Base-by-base conservation (phyloP, 306 rosid species). In the Cicer judaicum region DNA sequence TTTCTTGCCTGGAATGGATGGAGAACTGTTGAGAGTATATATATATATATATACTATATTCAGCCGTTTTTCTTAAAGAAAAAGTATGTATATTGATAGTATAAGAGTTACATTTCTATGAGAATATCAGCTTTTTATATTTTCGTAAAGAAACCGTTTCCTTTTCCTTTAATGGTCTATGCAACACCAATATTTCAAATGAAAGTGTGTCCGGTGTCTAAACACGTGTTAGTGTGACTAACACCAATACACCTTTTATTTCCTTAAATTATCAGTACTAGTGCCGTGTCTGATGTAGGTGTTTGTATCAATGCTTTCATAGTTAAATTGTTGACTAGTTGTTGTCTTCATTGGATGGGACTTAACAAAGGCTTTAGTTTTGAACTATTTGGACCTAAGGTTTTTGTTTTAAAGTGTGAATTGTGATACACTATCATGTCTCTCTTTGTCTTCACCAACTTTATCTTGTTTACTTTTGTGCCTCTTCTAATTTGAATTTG, bases 1-100 rank as follows among this genome's bases (percentile, higher is more conserved):
- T 43, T 47, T 86, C 56, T 81, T 81, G 83, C 79, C 87, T 79
- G 66, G 38, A 50, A 70, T 76, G 21, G 79, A 78, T 47, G 65
- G 64, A 57, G 83, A 85, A 77, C 61, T 78, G 85, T 85, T 78
- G 78, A 21, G 73, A 75, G 67, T 47, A 18, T 18, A 18, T 18
- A 18, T 18, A 18, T 18, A 18, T 78, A 40, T 66, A 74, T 71
- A 78, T 62, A 74, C 67, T 72, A 75, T 78, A 75, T 74, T 44
- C 10, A 29, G 24, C 0, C 10, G 8, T 52, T 52, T 52, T 53
- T 8, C 24, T 53, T 29, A 29, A 29, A 29, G 36, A 29, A 29
- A 29, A 29, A 29, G 5, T 29, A 29, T 29, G 36, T 29, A 29
- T 29, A 5, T 29, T 29, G 36, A 29, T 29, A 29, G 36, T 29